Evolutionary conservation across 352 stramenopile genomes (phyloP).

Genomic region (Pythium sukuiense): DNA sequence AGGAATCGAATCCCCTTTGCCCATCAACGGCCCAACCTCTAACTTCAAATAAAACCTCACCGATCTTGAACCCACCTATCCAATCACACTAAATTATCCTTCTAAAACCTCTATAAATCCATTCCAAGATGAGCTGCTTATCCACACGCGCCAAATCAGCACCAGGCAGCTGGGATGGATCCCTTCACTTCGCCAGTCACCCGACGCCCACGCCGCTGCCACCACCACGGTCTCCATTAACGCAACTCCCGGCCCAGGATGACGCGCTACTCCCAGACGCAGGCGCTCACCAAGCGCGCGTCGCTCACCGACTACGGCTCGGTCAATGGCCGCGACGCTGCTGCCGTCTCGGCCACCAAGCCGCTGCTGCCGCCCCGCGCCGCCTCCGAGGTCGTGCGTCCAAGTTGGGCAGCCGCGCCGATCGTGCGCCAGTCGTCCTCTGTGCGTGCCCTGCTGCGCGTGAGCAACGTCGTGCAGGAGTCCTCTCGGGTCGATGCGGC

Average conservation of each 20-base stretch:
- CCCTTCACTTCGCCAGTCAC: constrained; percentile 1
- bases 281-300: background rate
- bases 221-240: background rate
- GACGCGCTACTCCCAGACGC: background rate
- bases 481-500: background rate
- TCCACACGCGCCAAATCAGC: background rate
- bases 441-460: background rate
- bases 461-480: background rate
- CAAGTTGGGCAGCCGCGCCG: background rate
- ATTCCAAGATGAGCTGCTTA: background rate
- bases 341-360: background rate
- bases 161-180: background rate
- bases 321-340: background rate
- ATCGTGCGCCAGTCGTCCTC: background rate
- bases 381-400: background rate
- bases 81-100: no score
- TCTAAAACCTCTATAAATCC: background rate
- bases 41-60: background rate
- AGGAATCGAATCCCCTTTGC: background rate
- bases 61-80: background rate
- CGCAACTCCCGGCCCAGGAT: background rate
- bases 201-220: background rate
- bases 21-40: background rate
- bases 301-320: background rate
- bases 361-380: background rate